Conservation (phyloP, 176 grass and related monocot genomes). For the Rhipidocladum racemiflorum region DNA sequence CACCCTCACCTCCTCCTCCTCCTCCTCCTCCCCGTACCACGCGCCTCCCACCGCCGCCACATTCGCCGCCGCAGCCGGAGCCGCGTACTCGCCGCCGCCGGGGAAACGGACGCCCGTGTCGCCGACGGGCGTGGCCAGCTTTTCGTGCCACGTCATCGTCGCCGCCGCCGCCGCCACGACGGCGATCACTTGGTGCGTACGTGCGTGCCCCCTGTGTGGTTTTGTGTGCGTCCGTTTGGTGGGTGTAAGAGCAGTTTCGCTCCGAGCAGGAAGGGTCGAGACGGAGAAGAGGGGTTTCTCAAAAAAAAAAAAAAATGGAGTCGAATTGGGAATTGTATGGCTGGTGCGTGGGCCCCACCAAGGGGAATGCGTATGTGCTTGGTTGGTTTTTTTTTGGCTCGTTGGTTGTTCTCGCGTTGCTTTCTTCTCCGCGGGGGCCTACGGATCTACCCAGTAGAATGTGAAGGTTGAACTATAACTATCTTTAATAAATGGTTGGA, state of each 20-base stretch:
- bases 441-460: constrained; percentile 11
- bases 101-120: constrained; percentile 44
- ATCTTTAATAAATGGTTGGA: neutral
- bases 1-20: constrained; percentile 32
- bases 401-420: constrained; percentile 30
- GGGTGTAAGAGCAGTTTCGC: neutral
- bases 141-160: constrained; percentile 92
- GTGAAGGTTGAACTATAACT: neutral
- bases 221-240: neutral
- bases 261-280: neutral
- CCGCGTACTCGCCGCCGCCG: constrained; percentile 4
- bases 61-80: neutral
- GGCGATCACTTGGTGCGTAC: constrained; percentile 23
- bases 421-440: constrained; percentile 19
- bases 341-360: constrained; percentile 2
- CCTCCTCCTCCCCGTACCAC: constrained; percentile 38
- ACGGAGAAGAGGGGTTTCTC: neutral
- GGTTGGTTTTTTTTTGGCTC: constrained; percentile 2
- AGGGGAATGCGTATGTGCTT: neutral
- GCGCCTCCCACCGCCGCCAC: constrained; percentile 30
- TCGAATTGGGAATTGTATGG: constrained; percentile 2
- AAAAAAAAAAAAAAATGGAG: too few species aligned
- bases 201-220: neutral
- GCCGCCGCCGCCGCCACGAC: constrained; percentile 38
- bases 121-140: constrained; percentile 52